Evolutionary conservation across 805 yeast species (phyloP), one percentile per base, ranked within the genome.

Genomic region (Geotrichum ghanense): DNA sequence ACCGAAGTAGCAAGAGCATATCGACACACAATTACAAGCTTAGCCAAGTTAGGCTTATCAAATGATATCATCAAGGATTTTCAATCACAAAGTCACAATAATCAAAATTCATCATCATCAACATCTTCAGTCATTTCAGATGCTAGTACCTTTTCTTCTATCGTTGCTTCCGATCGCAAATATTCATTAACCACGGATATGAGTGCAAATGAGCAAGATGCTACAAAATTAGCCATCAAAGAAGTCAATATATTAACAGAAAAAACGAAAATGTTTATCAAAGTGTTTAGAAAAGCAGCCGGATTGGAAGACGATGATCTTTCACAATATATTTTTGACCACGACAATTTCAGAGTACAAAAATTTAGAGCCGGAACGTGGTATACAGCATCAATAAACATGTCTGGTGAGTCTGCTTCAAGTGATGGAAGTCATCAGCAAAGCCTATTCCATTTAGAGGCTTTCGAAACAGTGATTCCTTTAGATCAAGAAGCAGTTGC

Each of bases 41-140:
- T 55, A 23, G 47, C 50, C 26, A 47, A 53, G 17, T 39, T 53
- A 20, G 51, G 54, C 31, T 42, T 55, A 4, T 41, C 45, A 12
- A 49, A 50, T 41, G 52, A 47, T 40, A 52, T 53, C 10, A 34
- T 41, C 37, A 24, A 22, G 20, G 14, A 44, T n/a, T 22, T 21
- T 39, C 42, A 22, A 6, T 39, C 22, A 21, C 43, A 19, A 34
- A 26, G 12, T 20, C 22, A 19, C 45, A 51, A 42, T 37, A 46
- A 14, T 41, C 39, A 16, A 16, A 20, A 22, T 22, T 39, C 42
- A n/a, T 39, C 25, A 7, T 39, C 42, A 7, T 35, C 40, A 7
- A 22, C 42, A 12, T 27, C 20, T 35, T 22, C 42, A 35, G 9
- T 17, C 9, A 23, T 17, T 6, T 6, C 10, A 14, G 12, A 14